Evolutionary conservation across 1,284 basidiomycete genomes (phyloP).

Genomic region (Sanghuangporus baumii): DNA sequence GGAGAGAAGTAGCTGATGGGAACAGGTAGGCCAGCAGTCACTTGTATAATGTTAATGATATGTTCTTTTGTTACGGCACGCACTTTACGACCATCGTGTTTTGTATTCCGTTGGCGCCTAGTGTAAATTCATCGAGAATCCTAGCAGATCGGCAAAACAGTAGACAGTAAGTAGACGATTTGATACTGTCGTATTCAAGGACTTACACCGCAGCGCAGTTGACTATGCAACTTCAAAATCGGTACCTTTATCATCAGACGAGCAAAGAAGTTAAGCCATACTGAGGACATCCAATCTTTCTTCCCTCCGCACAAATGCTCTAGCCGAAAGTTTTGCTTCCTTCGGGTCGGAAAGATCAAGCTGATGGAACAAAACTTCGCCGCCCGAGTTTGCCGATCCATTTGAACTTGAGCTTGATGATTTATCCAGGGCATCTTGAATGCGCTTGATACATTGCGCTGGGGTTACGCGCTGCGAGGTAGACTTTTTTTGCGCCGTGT

Average conservation of each 20-base stretch:
- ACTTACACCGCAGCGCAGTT: conserved; percentile 25
- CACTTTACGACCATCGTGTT: conserved; percentile 27
- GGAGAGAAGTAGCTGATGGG: conserved; percentile 27
- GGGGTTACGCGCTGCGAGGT: conserved; percentile 32
- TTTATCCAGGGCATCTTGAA: conserved; percentile 22
- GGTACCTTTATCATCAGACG: background rate
- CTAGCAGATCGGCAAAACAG: background rate
- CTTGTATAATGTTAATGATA: background rate
- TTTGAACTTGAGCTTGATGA: conserved; percentile 19
- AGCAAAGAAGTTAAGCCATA: conserved; percentile 9
- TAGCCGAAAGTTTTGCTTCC: conserved; percentile 22
- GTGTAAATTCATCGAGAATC: conserved; percentile 9
- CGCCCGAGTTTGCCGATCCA: background rate
- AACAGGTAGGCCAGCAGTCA: background rate
- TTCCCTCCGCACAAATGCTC: conserved; percentile 24
- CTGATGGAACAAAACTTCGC: conserved; percentile 19
- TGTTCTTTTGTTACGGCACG: background rate
- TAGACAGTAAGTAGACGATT: background rate
- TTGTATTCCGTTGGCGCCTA: conserved; percentile 22
- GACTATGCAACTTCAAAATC: conserved; percentile 16
- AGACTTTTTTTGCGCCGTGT: conserved; percentile 33
- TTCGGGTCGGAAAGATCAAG: conserved; percentile 22
- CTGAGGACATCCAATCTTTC: conserved; percentile 24
- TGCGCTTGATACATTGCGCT: conserved; percentile 29
- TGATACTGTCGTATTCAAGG: background rate